phyloP scores from a whole-genome alignment of 139 green algal genomes.

The Asterochloris sp. region DNA sequence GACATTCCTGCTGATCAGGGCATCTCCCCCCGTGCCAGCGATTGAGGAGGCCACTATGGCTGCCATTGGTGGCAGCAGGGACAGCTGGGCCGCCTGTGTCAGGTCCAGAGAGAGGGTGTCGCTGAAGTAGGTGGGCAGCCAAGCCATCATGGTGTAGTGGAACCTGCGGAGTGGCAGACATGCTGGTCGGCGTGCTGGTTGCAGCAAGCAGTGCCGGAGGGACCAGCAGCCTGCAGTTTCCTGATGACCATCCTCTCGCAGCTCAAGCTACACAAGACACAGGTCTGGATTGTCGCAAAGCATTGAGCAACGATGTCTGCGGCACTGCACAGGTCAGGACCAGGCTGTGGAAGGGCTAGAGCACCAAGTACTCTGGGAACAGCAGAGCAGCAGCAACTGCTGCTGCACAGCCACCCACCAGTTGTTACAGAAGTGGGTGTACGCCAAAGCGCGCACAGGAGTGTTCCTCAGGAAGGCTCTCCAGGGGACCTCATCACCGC shows the following conservation, averaged over 20 bases:
- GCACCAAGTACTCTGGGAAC: too few species aligned
- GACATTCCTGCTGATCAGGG: constrained; percentile 64
- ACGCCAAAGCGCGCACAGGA: constrained; percentile 77
- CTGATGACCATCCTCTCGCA: too few species aligned
- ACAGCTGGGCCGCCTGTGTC: constrained; percentile 64
- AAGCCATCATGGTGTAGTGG: constrained; percentile 94
- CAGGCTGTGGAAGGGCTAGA: too few species aligned
- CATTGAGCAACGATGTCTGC: too few species aligned
- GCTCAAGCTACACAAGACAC: too few species aligned
- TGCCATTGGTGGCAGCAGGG: constrained; percentile 80
- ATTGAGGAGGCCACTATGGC: constrained; percentile 54
- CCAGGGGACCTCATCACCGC: constrained; percentile 67
- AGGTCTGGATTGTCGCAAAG: too few species aligned
- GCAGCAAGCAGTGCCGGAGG: too few species aligned
- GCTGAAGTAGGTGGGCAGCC: constrained; percentile 96
- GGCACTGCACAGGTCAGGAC: too few species aligned
- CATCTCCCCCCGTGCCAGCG: constrained; percentile 67
- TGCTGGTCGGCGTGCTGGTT: too few species aligned
- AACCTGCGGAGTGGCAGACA: constrained; percentile 42
- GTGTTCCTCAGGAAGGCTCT: constrained; percentile 71
- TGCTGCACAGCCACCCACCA: constrained; percentile 55
- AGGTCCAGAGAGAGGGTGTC: constrained; percentile 79
- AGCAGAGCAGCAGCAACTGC: background rate
- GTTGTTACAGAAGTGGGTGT: constrained; percentile 97
- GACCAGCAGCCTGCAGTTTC: too few species aligned